Evolutionary conservation across 495 filamentous ascomycete genomes (phyloP), one percentile per base, ranked within the genome.

Genomic region (Melanomma pulvis-pyrius): DNA sequence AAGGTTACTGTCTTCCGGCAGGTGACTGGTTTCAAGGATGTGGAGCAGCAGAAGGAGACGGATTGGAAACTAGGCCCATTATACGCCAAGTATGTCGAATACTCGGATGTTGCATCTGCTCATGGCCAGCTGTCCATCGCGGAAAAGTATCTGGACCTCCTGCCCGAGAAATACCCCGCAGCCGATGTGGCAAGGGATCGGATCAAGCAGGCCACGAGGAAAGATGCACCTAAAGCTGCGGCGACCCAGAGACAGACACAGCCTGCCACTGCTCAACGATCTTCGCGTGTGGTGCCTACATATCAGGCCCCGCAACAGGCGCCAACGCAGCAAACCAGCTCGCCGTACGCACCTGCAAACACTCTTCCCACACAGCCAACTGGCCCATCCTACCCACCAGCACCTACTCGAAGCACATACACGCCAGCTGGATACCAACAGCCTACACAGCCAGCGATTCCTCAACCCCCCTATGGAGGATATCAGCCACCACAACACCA

Each of bases 1-100:
- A 99, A 98, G 80, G 94, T 99, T 53, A 96, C 92, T 1, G 87
- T 99, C 44, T 98, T 99, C 86, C 90, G 94, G 54, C 84, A 96
- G 71, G 93, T 94, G 47, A 92, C 91, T 57, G 93, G 93, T 69
- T 99, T 96, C 78, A 75, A 89, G 66, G 94, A 99, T 73, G 80
- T 81, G 6, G 92, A 97, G 63, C 84, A 82, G 61, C 79, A 79
- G 54, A 76, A 85, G 63, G 82, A 86, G 36, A 86, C 87, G 0
- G 92, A 87, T 56, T 99, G 96, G 96, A 96, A 96, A 78, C 87
- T 99, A 49, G 83, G 84, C 47, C 81, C 86, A 0, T 82, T 99
- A 41, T 99, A 99, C 74, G 89, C 92, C 73, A 96, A 96, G 78
- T 99, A 99, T 71, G 88, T 87, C 22, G 93, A 99, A 79, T 99